Conservation (phyloP, 805 yeast genomes). For the Starmerella bombi region DNA sequence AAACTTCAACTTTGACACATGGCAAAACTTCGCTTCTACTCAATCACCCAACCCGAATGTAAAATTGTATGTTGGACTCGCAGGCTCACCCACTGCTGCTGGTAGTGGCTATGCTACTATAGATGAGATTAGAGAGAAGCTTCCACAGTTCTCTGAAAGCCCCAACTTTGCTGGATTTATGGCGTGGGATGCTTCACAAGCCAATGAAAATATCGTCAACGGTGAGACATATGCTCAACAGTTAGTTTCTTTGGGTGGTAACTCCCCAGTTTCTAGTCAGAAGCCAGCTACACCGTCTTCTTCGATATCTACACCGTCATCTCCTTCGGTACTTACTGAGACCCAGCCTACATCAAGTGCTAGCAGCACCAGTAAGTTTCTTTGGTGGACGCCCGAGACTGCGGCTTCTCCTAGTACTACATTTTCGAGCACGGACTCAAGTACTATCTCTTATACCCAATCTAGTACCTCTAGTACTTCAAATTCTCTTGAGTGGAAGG, state of each 20-base stretch:
- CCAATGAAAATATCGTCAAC: slow-evolving; percentile 36
- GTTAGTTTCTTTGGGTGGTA: slow-evolving; percentile 33
- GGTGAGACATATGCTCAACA: slow-evolving; percentile 35
- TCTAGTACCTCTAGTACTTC: too few relatives aligned
- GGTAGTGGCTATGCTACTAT: slow-evolving; percentile 41
- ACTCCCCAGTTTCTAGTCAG: slow-evolving; percentile 14
- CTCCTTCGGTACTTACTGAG: too few relatives aligned
- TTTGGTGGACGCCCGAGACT: slow-evolving; percentile 3
- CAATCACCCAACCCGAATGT: slow-evolving; percentile 55
- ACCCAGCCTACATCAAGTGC: neutral
- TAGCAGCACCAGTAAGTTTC: neutral
- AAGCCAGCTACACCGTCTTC: slow-evolving; percentile 6
- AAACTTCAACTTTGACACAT: slow-evolving; percentile 55
- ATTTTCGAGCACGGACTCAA: too few relatives aligned
- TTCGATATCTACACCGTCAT: neutral
- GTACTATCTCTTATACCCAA: too few relatives aligned
- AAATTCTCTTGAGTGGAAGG: too few relatives aligned
- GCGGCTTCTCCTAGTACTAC: too few relatives aligned
- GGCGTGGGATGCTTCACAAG: slow-evolving; percentile 74
- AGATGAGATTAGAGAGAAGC: slow-evolving; percentile 25
- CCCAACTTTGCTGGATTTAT: slow-evolving; percentile 56
- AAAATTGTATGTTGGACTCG: slow-evolving; percentile 62
- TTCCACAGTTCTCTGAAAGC: slow-evolving; percentile 22
- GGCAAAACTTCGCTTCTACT: slow-evolving; percentile 50
- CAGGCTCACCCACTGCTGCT: slow-evolving; percentile 44